Evolutionary conservation across 2,329 filamentous ascomycete species (phyloP), one percentile per base, ranked within the genome.

Genomic region (Penicillium carneum): DNA sequence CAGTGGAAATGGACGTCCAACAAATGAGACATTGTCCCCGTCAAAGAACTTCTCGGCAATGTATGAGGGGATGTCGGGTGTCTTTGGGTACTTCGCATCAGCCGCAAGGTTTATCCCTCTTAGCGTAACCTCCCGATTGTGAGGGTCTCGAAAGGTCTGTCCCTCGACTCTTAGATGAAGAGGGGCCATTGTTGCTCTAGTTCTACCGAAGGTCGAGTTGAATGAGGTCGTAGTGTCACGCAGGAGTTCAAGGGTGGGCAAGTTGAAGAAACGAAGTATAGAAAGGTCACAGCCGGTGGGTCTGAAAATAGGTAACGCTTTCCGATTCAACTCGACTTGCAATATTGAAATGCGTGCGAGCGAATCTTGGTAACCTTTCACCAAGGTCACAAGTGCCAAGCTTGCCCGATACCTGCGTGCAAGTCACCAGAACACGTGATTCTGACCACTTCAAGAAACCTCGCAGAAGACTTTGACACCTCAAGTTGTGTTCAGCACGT

Each of bases 61-160:
- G 74, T 97, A 91, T 0, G 95, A 97, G 5, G 93, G 92, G 56
- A 90, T 83, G 66, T 96, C 83, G 16, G 95, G 95, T 38, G 84
- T 84, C 73, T 89, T 92, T 33, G 95, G 95, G 61, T 92, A 89
- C 80, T 99, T 99, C 72, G 91, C 88, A 74, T 98, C 94, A 65
- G 87, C 92, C 39, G 93, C 93, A 64, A 96, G 86, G 74, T 99
- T 99, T 82, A 99, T 97, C 66, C 95, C 95, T 66, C 95, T 89
- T 46, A 99, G 84, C 2, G 92, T 90, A 59, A 99, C 87, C 79
- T 98, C 91, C 63, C 95, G 89, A 67, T 93, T 90, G 66, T 92
- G 81, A 14, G 82, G 76, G 76, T 99, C 96, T 64, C 91, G 87
- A 79, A 99, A 97, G 68, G 87, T 88, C 63, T 88, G 88, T 67